A percentile compares a stretch with the other conserved stretches of the same genome.
These are phyloP conservation scores for Hibiscus tridactylites DNA, from an alignment of 345 rosid genomes.

Conservation along the genomic window DNA sequence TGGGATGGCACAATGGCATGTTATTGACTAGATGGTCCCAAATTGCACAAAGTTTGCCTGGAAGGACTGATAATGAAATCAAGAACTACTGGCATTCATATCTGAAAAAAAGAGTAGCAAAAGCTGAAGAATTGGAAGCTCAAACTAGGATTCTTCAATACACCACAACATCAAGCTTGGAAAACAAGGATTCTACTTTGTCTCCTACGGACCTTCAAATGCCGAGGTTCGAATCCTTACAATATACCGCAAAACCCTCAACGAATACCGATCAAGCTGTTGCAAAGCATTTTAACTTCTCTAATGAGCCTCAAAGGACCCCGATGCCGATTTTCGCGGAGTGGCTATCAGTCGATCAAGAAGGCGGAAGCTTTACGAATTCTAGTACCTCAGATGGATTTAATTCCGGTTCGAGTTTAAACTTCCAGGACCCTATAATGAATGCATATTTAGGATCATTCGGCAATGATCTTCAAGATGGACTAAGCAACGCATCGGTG, in stretches of 20 bases:
- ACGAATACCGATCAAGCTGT: slow-evolving; percentile 11
- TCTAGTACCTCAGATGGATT: slow-evolving; percentile 13
- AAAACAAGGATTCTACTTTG: slow-evolving; percentile 26
- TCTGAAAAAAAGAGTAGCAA: slow-evolving; percentile 53
- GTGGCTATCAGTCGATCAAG: slow-evolving; percentile 49
- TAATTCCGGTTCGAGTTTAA: slow-evolving; percentile 17
- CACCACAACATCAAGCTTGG: slow-evolving; percentile 22
- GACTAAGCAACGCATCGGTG: slow-evolving; percentile 17
- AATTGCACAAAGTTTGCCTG: slow-evolving; percentile 78
- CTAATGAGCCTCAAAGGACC: slow-evolving; percentile 9
- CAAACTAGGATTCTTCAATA: slow-evolving; percentile 12
- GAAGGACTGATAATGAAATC: slow-evolving; percentile 93
- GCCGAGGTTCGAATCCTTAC: slow-evolving; percentile 20
- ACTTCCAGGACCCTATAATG: slow-evolving; percentile 19
- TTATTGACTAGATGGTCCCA: slow-evolving; percentile 65
- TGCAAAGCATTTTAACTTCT: slow-evolving; percentile 13
- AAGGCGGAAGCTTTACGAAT: slow-evolving; percentile 15
- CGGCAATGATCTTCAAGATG: slow-evolving; percentile 19
- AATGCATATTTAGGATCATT: slow-evolving; percentile 16
- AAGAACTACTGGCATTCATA: slow-evolving; percentile 93
- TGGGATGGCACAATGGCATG: neutral
- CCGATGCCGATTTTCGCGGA: slow-evolving; percentile 61
- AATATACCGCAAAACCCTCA: slow-evolving; percentile 15
- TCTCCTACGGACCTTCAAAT: slow-evolving; percentile 20
- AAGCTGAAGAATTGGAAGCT: slow-evolving; percentile 31